Percentiles rank a stretch among this genome's conserved stretches.
Evolutionary conservation across 495 filamentous ascomycete species (phyloP).

Genomic region (Pyronema omphalodes): DNA sequence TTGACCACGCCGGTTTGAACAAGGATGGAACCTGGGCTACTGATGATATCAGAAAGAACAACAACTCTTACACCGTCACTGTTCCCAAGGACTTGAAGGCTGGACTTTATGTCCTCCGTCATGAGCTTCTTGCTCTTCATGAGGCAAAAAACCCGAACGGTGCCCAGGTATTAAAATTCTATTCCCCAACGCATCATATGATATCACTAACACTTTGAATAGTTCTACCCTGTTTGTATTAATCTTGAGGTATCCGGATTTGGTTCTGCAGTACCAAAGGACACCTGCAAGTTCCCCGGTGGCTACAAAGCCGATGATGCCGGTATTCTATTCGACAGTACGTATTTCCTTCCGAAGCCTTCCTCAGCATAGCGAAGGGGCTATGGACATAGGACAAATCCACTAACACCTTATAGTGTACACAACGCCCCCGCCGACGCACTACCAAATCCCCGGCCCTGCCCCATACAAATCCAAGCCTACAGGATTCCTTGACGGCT

Average conservation of each 20-base stretch:
- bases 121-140: constrained; percentile 70
- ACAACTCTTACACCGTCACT: constrained; percentile 49
- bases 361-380: too few relatives aligned
- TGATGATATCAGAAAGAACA: constrained; percentile 43
- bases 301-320: constrained; percentile 45
- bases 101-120: constrained; percentile 64
- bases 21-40: constrained; percentile 46
- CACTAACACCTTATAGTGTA: neutral
- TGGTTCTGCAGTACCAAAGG: constrained; percentile 40
- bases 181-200: neutral
- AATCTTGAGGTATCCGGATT: constrained; percentile 52
- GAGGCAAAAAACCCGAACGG: constrained; percentile 38
- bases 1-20: constrained; percentile 43
- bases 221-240: constrained; percentile 63
- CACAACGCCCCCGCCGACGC: constrained; percentile 10
- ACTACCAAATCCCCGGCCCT: constrained; percentile 38
- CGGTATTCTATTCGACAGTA: constrained; percentile 39
- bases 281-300: constrained; percentile 37
- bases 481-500: neutral
- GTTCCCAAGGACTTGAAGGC: constrained; percentile 46
- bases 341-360: neutral
- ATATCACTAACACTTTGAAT: neutral
- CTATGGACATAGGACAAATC: neutral
- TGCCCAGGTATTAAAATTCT: constrained; percentile 33
- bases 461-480: constrained; percentile 25